These are phyloP conservation scores for Diplotaxis tenuifolia DNA, from an alignment of 345 rosid genomes.

Conservation along the genomic window DNA sequence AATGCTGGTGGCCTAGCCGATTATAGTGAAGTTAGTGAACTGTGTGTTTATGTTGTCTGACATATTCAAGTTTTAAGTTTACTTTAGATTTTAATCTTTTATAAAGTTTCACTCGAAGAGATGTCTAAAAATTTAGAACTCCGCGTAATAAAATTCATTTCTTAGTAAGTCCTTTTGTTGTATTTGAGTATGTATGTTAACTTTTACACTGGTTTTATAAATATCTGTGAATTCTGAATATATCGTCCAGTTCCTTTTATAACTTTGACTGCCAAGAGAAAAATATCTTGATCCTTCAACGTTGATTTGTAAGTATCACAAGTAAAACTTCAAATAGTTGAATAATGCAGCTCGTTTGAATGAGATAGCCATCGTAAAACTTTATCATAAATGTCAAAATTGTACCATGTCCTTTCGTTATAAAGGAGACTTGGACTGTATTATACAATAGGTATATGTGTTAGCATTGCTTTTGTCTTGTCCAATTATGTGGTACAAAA, in stretches of 20 bases:
- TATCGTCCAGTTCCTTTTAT: not conserved
- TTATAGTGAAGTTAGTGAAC: not conserved
- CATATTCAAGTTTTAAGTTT: not conserved
- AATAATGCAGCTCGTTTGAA: not conserved
- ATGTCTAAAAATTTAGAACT: too few relatives aligned
- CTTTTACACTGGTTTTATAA: not conserved
- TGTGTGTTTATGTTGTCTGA: not conserved
- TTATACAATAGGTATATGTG: constrained; percentile 12
- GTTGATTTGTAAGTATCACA: too few relatives aligned
- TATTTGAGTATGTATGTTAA: not conserved
- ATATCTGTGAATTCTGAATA: not conserved
- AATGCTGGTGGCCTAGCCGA: constrained; percentile 3
- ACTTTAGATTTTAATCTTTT: too few relatives aligned
- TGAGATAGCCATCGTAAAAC: constrained; percentile 16
- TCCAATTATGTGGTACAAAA: constrained; percentile 26
- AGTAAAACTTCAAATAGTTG: constrained; percentile 5
- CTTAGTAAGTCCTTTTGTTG: not conserved
- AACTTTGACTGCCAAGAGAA: not conserved
- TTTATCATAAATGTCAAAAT: constrained; percentile 34
- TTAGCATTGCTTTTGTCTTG: constrained; percentile 13
- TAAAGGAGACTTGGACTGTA: constrained; percentile 21
- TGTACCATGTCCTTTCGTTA: constrained; percentile 35
- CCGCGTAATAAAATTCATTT: not conserved
- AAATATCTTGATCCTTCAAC: not conserved
- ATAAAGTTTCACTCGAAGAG: too few relatives aligned